Conservation (phyloP, 2,329 filamentous ascomycete species). For the Chaetothyriales sp. region DNA sequence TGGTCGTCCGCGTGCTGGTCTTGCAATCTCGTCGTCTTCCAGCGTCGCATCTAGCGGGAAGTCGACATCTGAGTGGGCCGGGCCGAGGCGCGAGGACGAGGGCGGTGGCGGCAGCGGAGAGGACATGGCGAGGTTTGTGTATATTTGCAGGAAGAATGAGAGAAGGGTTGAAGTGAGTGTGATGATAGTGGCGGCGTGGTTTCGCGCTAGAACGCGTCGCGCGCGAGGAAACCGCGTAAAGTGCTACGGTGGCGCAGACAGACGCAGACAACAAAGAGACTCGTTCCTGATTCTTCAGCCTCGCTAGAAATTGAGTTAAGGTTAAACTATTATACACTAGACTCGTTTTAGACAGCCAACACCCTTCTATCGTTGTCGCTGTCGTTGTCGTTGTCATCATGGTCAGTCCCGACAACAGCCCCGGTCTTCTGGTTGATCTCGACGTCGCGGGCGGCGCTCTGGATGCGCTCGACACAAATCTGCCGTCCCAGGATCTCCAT, state of each 20-base stretch:
- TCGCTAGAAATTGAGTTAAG: no score
- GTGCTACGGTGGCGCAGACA: background rate
- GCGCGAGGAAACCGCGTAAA: background rate
- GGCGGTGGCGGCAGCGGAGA: slow-evolving; percentile 14
- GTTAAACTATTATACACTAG: no score
- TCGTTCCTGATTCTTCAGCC: no score
- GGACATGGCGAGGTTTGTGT: background rate
- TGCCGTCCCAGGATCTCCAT: slow-evolving; percentile 42
- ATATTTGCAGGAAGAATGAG: background rate
- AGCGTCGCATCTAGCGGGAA: slow-evolving; percentile 43
- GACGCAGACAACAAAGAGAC: no score
- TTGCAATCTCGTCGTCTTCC: slow-evolving; percentile 47
- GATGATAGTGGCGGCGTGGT: background rate
- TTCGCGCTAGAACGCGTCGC: background rate
- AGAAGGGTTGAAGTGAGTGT: background rate
- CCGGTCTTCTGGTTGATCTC: background rate
- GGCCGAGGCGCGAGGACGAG: slow-evolving; percentile 41
- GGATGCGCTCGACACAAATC: slow-evolving; percentile 33
- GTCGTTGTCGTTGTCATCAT: no score
- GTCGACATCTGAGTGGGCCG: slow-evolving; percentile 31
- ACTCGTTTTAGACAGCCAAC: no score
- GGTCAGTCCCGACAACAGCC: no score
- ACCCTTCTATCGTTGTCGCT: no score
- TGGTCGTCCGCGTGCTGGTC: slow-evolving; percentile 33
- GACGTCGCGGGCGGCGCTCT: slow-evolving; percentile 19